phyloP scores from a whole-genome alignment of 2,329 filamentous ascomycete species.

The Allantophomopsis lycopodina region DNA sequence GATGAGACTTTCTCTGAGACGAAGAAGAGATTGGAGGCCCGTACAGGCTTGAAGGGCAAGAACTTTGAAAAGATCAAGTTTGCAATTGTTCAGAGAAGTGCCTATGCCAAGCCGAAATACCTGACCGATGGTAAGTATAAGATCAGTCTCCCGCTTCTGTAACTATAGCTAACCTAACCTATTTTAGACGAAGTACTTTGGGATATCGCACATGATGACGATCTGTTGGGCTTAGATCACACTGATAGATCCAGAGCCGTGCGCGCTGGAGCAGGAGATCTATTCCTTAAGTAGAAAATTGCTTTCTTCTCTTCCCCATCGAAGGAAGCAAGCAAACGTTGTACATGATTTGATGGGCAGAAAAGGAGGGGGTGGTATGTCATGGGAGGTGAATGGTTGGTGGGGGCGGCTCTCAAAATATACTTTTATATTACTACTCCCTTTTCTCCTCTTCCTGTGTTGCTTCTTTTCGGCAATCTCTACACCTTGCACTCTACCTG shows the following conservation, averaged over 20 bases:
- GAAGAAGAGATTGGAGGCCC: constrained; percentile 84
- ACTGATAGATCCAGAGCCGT: constrained; percentile 43
- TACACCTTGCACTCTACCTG: too few species aligned
- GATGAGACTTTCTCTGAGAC: constrained; percentile 82
- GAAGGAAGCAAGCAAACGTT: too few species aligned
- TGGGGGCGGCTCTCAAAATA: too few species aligned
- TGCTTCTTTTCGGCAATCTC: too few species aligned
- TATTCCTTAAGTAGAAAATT: constrained; percentile 35
- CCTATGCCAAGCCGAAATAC: constrained; percentile 69
- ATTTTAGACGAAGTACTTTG: constrained; percentile 42
- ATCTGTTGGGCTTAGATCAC: constrained; percentile 52
- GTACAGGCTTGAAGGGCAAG: constrained; percentile 93
- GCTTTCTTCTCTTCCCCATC: too few species aligned
- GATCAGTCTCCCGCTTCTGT: background rate
- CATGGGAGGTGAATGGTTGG: too few species aligned
- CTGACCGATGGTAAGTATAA: constrained; percentile 66
- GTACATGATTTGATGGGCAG: too few species aligned
- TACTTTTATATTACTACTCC: too few species aligned
- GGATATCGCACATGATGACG: constrained; percentile 39
- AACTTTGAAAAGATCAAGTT: constrained; percentile 98
- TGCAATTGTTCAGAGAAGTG: constrained; percentile 56
- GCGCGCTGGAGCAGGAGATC: constrained; percentile 46
- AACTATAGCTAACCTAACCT: constrained; percentile 8
- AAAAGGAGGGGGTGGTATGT: too few species aligned
- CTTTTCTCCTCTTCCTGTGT: too few species aligned